These are phyloP conservation scores for Akanthomyces muscarius DNA, from an alignment of 2,329 filamentous ascomycete genomes.

Conservation along the genomic window DNA sequence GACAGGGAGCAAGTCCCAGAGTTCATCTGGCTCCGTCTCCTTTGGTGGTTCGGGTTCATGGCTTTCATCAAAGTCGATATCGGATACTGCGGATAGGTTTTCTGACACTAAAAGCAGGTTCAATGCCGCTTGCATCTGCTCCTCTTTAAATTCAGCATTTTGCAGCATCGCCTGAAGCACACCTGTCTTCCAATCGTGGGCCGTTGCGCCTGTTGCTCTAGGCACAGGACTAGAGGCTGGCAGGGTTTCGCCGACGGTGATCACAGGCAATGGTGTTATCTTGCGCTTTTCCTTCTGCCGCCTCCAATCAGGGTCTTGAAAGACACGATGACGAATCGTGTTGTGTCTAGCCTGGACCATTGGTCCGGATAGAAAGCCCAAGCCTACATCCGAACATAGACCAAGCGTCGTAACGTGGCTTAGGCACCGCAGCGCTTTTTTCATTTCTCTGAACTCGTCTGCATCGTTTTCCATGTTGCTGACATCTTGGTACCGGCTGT, in stretches of 20 bases:
- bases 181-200: constrained; percentile 28
- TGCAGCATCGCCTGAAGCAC: constrained; percentile 35
- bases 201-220: constrained; percentile 21
- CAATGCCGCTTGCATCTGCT: constrained; percentile 32
- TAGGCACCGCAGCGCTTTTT: constrained; percentile 54
- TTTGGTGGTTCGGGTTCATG: constrained; percentile 10
- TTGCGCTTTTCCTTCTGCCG: constrained; percentile 15
- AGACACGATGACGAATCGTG: constrained; percentile 34
- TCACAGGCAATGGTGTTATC: not conserved
- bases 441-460: constrained; percentile 60
- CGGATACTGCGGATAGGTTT: constrained; percentile 24
- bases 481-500: constrained; percentile 56
- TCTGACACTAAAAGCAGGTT: constrained; percentile 34
- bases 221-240: not conserved
- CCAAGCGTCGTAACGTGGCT: constrained; percentile 57
- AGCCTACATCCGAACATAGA: constrained; percentile 61
- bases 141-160: constrained; percentile 33
- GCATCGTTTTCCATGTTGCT: constrained; percentile 59
- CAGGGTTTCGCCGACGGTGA: constrained; percentile 16
- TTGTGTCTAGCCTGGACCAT: constrained; percentile 49
- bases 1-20: not conserved
- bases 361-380: constrained; percentile 63
- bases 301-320: constrained; percentile 29
- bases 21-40: not conserved
- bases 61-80: constrained; percentile 33